Conservation (phyloP, 495 filamentous ascomycete genomes). For the Lasiosphaeria hispida region DNA sequence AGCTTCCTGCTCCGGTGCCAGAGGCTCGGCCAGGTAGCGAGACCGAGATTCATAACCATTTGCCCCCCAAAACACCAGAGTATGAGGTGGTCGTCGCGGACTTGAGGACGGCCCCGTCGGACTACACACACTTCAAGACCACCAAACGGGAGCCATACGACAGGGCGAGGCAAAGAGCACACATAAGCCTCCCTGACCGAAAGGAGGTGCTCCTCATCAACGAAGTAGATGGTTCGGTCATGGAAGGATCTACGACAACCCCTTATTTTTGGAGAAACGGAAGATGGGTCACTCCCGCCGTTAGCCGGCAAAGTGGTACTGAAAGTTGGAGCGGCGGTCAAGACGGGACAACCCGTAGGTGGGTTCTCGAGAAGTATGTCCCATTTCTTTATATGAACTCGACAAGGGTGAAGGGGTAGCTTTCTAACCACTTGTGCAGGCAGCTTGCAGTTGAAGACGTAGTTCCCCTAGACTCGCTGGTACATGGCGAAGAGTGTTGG, state of each 20-base stretch:
- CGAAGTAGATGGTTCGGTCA: conserved; percentile 57
- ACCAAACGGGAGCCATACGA: conserved; percentile 65
- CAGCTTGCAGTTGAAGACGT: conserved; percentile 60
- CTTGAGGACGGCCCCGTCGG: conserved; percentile 49
- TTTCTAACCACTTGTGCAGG: conserved; percentile 26
- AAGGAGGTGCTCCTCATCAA: conserved; percentile 77
- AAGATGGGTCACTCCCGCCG: conserved; percentile 64
- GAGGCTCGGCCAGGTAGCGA: neutral
- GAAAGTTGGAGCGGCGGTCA: conserved; percentile 67
- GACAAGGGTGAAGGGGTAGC: neutral
- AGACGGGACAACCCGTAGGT: conserved; percentile 76
- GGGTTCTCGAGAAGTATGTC: conserved; percentile 60
- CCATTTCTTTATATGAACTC: neutral
- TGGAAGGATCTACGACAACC: conserved; percentile 83
- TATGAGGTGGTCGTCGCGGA: conserved; percentile 60
- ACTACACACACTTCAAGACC: conserved; percentile 75
- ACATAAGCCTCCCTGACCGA: conserved; percentile 52
- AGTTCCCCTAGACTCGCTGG: conserved; percentile 53
- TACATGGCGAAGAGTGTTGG: conserved; percentile 75
- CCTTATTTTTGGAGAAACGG: conserved; percentile 72
- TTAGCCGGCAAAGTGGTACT: conserved; percentile 29
- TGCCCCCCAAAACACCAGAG: conserved; percentile 25
- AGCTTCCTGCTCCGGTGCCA: conserved; percentile 32
- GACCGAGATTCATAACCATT: neutral
- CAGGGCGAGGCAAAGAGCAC: conserved; percentile 55